Evolutionary conservation across 148 eudicot genomes (phyloP).

Genomic region (Diospyros kaki): DNA sequence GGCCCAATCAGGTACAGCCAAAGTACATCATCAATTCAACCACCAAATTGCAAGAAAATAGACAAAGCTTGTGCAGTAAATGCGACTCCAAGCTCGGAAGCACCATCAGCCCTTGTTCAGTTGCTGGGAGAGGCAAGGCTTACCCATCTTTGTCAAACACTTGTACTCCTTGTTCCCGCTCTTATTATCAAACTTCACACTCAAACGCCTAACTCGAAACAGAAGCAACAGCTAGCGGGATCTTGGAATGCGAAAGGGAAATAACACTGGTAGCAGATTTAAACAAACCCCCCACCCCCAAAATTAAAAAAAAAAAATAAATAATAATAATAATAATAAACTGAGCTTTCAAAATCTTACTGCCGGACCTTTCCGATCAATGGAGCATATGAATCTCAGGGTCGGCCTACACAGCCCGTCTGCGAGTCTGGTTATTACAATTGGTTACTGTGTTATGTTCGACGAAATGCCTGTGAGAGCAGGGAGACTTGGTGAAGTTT

Average conservation of each 20-base stretch:
- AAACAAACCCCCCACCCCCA: not conserved
- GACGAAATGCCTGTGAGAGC: not conserved
- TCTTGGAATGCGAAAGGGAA: not conserved
- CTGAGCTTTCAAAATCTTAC: constrained; percentile 1
- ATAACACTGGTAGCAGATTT: not conserved
- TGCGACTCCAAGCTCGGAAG: not conserved
- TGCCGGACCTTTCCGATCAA: not conserved
- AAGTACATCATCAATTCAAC: constrained; percentile 7
- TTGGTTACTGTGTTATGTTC: not conserved
- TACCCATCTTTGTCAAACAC: constrained; percentile 5
- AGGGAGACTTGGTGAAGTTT: not conserved
- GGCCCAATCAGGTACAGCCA: not conserved
- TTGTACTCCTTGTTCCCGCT: not conserved
- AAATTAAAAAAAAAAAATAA: too few species aligned
- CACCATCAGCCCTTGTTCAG: not conserved
- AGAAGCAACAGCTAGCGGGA: not conserved
- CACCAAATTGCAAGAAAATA: not conserved
- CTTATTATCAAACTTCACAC: not conserved
- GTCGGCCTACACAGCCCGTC: not conserved
- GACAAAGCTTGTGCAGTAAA: not conserved
- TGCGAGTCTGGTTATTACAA: too few species aligned
- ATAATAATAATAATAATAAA: not conserved
- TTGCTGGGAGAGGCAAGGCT: not conserved
- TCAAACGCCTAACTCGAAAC: not conserved
- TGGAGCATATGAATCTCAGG: not conserved